A percentile compares a stretch with the other conserved stretches of the same genome.
phyloP scores from a whole-genome alignment of 2,329 filamentous ascomycete species.

The Penicillium concentricum region DNA sequence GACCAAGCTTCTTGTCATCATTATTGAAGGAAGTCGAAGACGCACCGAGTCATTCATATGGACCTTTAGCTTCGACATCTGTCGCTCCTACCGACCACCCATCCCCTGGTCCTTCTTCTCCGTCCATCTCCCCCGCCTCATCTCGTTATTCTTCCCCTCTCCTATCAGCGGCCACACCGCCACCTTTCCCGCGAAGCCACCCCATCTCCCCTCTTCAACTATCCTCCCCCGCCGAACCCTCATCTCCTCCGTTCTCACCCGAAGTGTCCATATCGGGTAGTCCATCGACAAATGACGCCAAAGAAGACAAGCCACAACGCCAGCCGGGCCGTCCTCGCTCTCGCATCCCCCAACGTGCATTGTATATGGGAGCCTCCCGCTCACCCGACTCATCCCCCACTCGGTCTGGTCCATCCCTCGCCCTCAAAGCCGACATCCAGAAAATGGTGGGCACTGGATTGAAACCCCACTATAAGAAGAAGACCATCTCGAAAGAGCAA shows the following conservation, averaged over 20 bases:
- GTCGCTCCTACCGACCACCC: slow-evolving; percentile 40
- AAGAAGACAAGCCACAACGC: slow-evolving; percentile 11
- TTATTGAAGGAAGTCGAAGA: slow-evolving; percentile 83
- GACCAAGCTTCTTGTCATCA: slow-evolving; percentile 80
- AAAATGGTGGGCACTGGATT: slow-evolving; percentile 81
- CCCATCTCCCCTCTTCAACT: slow-evolving; percentile 39
- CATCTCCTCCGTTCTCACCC: slow-evolving; percentile 57
- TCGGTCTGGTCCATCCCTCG: slow-evolving; percentile 66
- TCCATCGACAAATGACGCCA: slow-evolving; percentile 30
- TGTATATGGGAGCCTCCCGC: slow-evolving; percentile 29
- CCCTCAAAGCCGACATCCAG: slow-evolving; percentile 84
- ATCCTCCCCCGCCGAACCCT: slow-evolving; percentile 29
- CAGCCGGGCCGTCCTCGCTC: slow-evolving; percentile 19
- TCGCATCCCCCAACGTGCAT: slow-evolving; percentile 26
- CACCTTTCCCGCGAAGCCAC: slow-evolving; percentile 33
- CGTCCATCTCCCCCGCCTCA: slow-evolving; percentile 41
- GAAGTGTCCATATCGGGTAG: slow-evolving; percentile 69
- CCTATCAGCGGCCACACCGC: slow-evolving; percentile 40
- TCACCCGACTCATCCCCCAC: slow-evolving; percentile 68
- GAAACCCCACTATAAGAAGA: slow-evolving; percentile 77
- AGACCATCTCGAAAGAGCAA: slow-evolving; percentile 79
- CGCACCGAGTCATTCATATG: slow-evolving; percentile 36
- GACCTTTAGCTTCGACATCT: slow-evolving; percentile 33
- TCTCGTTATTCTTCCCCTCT: slow-evolving; percentile 43
- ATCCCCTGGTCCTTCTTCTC: slow-evolving; percentile 43